Percentiles rank a stretch among this genome's conserved stretches.
phyloP scores from a whole-genome alignment of 2,329 filamentous ascomycete species.

The Penicillium sp. region DNA sequence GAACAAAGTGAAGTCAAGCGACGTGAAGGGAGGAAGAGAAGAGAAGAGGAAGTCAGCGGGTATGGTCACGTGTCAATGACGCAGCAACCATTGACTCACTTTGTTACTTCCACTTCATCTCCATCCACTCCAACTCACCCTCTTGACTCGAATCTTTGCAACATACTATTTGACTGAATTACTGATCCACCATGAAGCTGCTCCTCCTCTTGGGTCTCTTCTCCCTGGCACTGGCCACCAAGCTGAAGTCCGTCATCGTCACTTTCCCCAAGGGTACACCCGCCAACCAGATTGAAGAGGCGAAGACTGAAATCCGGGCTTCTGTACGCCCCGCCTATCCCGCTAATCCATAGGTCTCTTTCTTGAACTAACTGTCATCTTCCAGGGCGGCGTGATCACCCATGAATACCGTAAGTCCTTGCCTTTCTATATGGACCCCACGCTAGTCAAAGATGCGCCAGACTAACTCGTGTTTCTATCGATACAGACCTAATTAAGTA shows the following conservation, averaged over 20 bases:
- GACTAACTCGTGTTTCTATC: slow-evolving; percentile 14
- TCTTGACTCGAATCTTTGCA: background rate
- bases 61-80: slow-evolving; percentile 10
- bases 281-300: slow-evolving; percentile 68
- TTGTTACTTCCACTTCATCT: background rate
- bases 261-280: slow-evolving; percentile 74
- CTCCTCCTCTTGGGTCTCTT: slow-evolving; percentile 62
- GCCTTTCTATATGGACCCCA: slow-evolving; percentile 3
- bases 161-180: background rate
- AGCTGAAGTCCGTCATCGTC: slow-evolving; percentile 75
- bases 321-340: slow-evolving; percentile 53
- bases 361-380: slow-evolving; percentile 17
- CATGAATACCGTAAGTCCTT: slow-evolving; percentile 73
- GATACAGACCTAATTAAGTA: slow-evolving; percentile 49
- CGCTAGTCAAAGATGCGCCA: slow-evolving; percentile 1
- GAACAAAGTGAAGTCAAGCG: too few relatives aligned
- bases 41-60: slow-evolving; percentile 13
- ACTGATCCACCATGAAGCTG: slow-evolving; percentile 63
- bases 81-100: background rate
- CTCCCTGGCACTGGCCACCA: slow-evolving; percentile 63
- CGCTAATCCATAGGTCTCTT: background rate
- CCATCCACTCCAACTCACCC: background rate
- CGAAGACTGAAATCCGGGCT: slow-evolving; percentile 70
- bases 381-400: slow-evolving; percentile 71
- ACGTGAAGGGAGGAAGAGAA: background rate